Evolutionary conservation across 2,329 filamentous ascomycete genomes (phyloP).

Genomic region (Sporothrix curviconia): DNA sequence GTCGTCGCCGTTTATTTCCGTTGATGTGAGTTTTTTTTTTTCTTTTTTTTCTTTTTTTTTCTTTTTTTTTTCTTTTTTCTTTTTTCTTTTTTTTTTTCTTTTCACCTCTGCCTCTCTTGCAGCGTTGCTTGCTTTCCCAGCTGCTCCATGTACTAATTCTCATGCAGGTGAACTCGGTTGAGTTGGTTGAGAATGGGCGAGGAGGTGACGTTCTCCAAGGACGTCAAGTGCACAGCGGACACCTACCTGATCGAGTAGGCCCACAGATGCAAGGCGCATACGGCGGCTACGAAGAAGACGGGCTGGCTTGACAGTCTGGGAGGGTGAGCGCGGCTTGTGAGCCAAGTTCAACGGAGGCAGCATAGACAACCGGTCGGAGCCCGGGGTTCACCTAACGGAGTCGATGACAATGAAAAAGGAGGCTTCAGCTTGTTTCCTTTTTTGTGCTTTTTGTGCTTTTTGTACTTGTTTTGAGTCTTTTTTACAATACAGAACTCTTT

Average conservation of each 20-base stretch:
- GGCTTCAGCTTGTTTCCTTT: neutral
- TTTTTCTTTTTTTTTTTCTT: neutral
- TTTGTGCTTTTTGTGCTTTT: neutral
- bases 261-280: neutral
- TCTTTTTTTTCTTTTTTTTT: neutral
- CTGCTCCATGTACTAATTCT: conserved; percentile 14
- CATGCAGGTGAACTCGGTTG: conserved; percentile 57
- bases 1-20: conserved; percentile 77
- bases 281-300: too few relatives aligned
- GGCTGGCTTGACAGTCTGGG: neutral
- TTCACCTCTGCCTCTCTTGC: too few relatives aligned
- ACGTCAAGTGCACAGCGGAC: conserved; percentile 70
- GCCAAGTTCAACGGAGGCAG: too few relatives aligned
- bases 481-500: neutral
- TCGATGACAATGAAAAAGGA: conserved; percentile 5
- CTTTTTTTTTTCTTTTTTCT: neutral
- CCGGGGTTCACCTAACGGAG: conserved; percentile 1
- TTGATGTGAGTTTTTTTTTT: conserved; percentile 65
- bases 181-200: conserved; percentile 68
- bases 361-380: conserved; percentile 8
- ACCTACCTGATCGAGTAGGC: conserved; percentile 67
- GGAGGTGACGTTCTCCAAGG: conserved; percentile 75
- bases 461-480: neutral
- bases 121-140: too few relatives aligned
- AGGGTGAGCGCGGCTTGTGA: neutral